These are phyloP conservation scores for Parietaria judaica DNA, from an alignment of 306 rosid species.

Conservation along the genomic window DNA sequence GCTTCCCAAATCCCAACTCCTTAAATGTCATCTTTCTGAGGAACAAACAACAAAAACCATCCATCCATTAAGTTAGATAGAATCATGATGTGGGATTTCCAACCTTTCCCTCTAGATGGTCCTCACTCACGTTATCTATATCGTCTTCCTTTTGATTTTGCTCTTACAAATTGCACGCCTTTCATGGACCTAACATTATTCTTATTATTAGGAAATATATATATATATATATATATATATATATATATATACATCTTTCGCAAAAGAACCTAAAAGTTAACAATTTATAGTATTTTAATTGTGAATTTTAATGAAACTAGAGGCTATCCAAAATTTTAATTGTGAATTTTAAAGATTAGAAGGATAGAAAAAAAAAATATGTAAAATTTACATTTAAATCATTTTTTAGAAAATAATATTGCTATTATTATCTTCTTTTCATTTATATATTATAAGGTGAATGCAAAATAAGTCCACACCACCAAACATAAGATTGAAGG, in stretches of 20 bases:
- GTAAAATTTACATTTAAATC: no score
- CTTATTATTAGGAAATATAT: no score
- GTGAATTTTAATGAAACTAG: no score
- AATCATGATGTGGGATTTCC: neutral
- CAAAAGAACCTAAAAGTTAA: no score
- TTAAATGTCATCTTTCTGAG: constrained; percentile 1
- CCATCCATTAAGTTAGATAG: neutral
- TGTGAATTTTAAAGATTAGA: no score
- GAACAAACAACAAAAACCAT: constrained; percentile 1
- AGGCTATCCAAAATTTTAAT: no score
- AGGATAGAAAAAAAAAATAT: no score
- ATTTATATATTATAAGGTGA: neutral
- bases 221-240: no score
- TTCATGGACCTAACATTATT: neutral
- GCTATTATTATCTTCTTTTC: no score
- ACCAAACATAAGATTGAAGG: neutral
- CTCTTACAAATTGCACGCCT: neutral
- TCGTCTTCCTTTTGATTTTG: neutral
- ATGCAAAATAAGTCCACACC: neutral
- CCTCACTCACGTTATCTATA: constrained; percentile 1
- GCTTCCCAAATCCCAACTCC: constrained; percentile 11
- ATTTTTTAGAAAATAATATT: no score
- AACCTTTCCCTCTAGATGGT: neutral
- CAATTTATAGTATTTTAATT: no score
- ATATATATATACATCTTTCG: no score